Evolutionary conservation across 495 filamentous ascomycete genomes (phyloP).

Genomic region (Aspergillus leporis): DNA sequence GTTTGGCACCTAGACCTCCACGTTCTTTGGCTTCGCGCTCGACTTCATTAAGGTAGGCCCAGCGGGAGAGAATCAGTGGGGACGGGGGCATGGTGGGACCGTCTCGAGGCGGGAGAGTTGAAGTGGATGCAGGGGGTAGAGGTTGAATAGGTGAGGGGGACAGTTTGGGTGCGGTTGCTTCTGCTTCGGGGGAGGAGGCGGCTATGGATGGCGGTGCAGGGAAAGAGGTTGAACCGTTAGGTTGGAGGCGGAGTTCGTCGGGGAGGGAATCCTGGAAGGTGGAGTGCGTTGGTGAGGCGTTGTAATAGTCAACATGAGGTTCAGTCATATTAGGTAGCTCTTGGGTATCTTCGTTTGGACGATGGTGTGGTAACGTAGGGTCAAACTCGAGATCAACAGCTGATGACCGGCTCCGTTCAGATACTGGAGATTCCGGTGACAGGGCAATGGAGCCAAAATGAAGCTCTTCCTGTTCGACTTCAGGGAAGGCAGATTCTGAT

Average conservation of each 20-base stretch:
- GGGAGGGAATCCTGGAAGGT: constrained; percentile 22
- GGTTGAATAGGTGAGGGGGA: constrained; percentile 40
- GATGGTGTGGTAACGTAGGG: constrained; percentile 71
- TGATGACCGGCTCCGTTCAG: constrained; percentile 19
- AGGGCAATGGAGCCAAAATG: constrained; percentile 17
- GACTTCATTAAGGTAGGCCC: constrained; percentile 55
- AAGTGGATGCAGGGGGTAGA: constrained; percentile 30
- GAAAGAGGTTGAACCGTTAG: constrained; percentile 35
- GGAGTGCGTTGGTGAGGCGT: constrained; percentile 6
- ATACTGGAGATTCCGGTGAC: constrained; percentile 19
- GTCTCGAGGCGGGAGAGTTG: constrained; percentile 15
- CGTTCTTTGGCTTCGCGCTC: constrained; percentile 64
- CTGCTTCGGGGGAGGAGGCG: constrained; percentile 37
- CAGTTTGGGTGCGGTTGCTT: constrained; percentile 40
- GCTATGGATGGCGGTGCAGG: constrained; percentile 37
- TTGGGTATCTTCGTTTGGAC: constrained; percentile 47
- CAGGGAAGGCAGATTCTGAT: constrained; percentile 19
- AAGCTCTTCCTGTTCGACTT: constrained; percentile 14
- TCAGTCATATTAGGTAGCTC: constrained; percentile 8
- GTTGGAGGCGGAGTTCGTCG: constrained; percentile 33
- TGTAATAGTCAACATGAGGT: constrained; percentile 10
- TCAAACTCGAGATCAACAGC: constrained; percentile 42
- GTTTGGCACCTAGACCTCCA: constrained; percentile 72
- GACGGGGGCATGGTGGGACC: constrained; percentile 16
- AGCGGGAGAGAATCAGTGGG: constrained; percentile 51